phyloP scores from a whole-genome alignment of 225 moss, liverwort and hornwort species.

The Pseudisothecium myosuroides region DNA sequence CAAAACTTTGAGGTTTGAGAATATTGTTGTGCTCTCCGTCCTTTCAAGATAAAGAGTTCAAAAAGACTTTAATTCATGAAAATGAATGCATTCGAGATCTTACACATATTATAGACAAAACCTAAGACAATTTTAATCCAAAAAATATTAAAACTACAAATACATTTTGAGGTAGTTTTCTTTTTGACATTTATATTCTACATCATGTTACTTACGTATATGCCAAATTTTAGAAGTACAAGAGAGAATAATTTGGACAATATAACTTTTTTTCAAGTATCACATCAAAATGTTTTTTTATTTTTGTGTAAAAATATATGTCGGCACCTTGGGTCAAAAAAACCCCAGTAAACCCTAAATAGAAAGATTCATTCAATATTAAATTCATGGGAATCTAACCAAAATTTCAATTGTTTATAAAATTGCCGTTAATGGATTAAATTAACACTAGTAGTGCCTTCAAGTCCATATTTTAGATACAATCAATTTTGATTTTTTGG shows the following conservation, averaged over 20 bases:
- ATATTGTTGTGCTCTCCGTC: accelerated
- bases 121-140: neutral
- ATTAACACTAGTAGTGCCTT: neutral
- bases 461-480: neutral
- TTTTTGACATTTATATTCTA: neutral
- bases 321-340: neutral
- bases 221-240: neutral
- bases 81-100: neutral
- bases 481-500: neutral
- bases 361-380: neutral
- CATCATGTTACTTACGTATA: neutral
- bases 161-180: neutral
- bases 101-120: neutral
- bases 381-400: neutral
- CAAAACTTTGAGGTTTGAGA: neutral
- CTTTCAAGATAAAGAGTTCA: neutral
- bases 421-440: accelerated
- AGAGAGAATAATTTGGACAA: accelerated
- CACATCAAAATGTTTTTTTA: neutral
- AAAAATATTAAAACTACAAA: neutral
- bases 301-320: neutral
- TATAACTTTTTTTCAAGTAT: accelerated
- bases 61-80: neutral
- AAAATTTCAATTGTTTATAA: neutral
- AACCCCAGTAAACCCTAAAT: neutral